A percentile compares a stretch with the other conserved stretches of the same genome.
phyloP scores from a whole-genome alignment of 2,329 filamentous ascomycete genomes.

The Monilinia laxa region DNA sequence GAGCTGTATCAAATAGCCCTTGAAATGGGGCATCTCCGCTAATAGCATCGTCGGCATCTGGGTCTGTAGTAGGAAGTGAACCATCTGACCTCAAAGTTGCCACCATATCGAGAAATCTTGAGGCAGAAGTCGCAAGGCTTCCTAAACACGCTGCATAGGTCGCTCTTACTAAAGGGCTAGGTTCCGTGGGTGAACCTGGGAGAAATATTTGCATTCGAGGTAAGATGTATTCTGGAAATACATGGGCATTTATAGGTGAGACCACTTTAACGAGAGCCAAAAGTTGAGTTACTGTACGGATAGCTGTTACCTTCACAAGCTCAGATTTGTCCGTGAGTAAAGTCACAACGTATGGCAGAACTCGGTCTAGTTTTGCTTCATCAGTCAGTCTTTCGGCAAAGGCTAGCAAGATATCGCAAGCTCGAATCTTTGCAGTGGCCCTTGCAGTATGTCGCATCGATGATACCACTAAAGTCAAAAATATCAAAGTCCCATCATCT shows the following conservation, averaged over 20 bases:
- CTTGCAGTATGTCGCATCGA: conserved; percentile 87
- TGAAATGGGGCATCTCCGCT: conserved; percentile 71
- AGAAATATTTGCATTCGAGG: conserved; percentile 63
- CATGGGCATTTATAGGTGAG: conserved; percentile 71
- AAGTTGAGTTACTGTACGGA: conserved; percentile 85
- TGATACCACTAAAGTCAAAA: conserved; percentile 83
- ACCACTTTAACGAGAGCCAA: conserved; percentile 85
- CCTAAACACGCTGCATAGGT: conserved; percentile 93
- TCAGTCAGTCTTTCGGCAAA: conserved; percentile 91
- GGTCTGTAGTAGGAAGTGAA: conserved; percentile 72
- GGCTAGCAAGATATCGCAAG: conserved; percentile 86
- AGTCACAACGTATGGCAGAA: conserved; percentile 84
- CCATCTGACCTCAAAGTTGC: conserved; percentile 83
- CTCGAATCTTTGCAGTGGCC: conserved; percentile 80
- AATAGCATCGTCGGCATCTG: conserved; percentile 71
- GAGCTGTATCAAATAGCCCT: conserved; percentile 83
- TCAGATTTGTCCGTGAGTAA: conserved; percentile 80
- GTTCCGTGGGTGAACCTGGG: conserved; percentile 50
- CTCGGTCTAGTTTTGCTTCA: conserved; percentile 90
- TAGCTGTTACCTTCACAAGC: conserved; percentile 78
- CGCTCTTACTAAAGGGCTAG: conserved; percentile 73
- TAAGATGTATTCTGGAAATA: conserved; percentile 67
- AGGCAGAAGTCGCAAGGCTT: conserved; percentile 80
- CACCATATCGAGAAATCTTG: conserved; percentile 84
- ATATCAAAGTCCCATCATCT: conserved; percentile 90